Base-by-base conservation (phyloP, 139 green algal genomes). In the Micromonas commoda region DNA sequence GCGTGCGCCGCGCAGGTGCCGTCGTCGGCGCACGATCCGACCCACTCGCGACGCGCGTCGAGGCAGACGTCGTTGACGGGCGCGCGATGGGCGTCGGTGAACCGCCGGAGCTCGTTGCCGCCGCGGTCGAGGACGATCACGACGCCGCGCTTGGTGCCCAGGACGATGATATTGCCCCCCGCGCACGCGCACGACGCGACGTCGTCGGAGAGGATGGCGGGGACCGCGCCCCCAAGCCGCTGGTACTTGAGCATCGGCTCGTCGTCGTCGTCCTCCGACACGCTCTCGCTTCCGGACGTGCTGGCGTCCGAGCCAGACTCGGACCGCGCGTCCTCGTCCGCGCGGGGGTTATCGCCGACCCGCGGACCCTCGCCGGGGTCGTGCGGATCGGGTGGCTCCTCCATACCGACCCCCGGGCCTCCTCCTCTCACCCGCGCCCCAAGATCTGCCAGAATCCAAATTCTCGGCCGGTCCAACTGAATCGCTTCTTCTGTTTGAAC, bases 161-260 rank as follows among this genome's bases (percentile, higher is more conserved):
- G 77, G 1, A 89, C 94, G 21, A 98, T 65, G 28, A 98, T 85
- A 66, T 96, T 96, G 29, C 92, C 88, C 1, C 90, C 95, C 23
- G 96, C 81, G 51, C 60, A 85, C 52, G 96, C 75, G 74, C 87
- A 89, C 5, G 85, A 85, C 16, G 77, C 81, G 3, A 53, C 85
- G 35, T 83, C 83, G 1, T 64, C 45, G 2, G 32, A 66, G 0
- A 91, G 65, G 16, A 94, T 81, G 2, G 82, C 69, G 1, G 37
- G 60, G 1, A 91, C 82, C 37, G 90, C 82, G 4, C 70, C 84
- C n/a, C 78, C 87, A 4, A 92, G 60, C 28, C 80, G 64, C 53
- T 89, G 82, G 74, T 96, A 97, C 37, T 93, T 94, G 1, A 97
- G 84, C 53, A 89, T 80, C 0, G 92, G 92, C 77, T 97, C 92